These are phyloP conservation scores for Gonapodya prolifera DNA, from an alignment of 192 early-diverging fungal species.

Conservation along the genomic window DNA sequence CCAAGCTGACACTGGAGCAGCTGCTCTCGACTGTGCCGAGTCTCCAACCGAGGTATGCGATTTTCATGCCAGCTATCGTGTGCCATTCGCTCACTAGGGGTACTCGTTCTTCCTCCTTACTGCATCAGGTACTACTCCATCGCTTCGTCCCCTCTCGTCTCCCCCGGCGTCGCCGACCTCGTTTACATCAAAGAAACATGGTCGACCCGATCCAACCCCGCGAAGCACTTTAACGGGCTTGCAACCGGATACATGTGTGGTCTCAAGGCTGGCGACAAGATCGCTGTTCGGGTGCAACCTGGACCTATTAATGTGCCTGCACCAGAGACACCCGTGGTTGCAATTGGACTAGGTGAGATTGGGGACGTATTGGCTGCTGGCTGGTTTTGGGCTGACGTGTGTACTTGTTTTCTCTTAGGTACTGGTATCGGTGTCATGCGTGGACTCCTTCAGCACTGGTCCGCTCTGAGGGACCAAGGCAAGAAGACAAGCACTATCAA, in stretches of 20 bases:
- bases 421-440: not conserved
- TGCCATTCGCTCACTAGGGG: not conserved
- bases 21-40: slow-evolving; percentile 5
- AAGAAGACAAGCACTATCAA: not conserved
- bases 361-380: not conserved
- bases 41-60: not conserved
- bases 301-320: not conserved
- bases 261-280: not conserved
- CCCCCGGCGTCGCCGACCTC: not conserved
- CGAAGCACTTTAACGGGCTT: not conserved
- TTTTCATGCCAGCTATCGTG: not conserved
- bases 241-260: not conserved
- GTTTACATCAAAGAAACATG: not conserved
- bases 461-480: not conserved
- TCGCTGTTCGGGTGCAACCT: not conserved
- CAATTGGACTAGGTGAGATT: not conserved
- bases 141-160: not conserved
- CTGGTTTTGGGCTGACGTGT: not conserved
- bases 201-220: not conserved
- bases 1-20: slow-evolving; percentile 1
- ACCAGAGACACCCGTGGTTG: not conserved
- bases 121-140: slow-evolving; percentile 1
- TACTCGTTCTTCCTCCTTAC: not conserved
- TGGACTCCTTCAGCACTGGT: slow-evolving; percentile 4
- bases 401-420: not conserved